Base-by-base conservation (phyloP, 2,329 filamentous ascomycete genomes). In the Arachnomyces sp. region DNA sequence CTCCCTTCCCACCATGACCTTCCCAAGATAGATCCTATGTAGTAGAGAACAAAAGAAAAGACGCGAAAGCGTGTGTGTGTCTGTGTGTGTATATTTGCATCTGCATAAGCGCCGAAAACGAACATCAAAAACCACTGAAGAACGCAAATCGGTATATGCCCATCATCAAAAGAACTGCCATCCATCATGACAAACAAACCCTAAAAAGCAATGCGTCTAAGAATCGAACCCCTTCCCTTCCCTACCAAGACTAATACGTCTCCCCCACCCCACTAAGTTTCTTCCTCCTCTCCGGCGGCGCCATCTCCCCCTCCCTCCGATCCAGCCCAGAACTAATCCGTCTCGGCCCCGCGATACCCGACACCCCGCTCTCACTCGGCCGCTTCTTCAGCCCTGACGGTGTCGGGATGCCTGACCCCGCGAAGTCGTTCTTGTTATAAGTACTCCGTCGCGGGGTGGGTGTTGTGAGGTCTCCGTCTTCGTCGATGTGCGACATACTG, bases 401-500 rank as follows among this genome's bases (percentile, higher is more conserved):
- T 8, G 66, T 65, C 5, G 75, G 71, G 34, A 76, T 70, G 1
- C 66, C 70, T 13, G 67, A 67, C n/a, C 52, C 49, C 20, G 55
- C 53, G 14, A 57, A 47, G 12, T 65, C 59, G 7, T 57, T 28
- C 46, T 61, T 65, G 18, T 67, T 61, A 31, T 67, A 43, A 3
- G 65, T 70, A 37, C 61, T 64, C 70, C 60, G 43, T 65, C 44
- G 46, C 35, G 43, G 45, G 39, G 66, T 64, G 11, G 68, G 73
- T 9, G 72, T 72, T 2, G 62, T 51, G 31, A 65, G 54, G 36
- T 61, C 59, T 41, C 76, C 73, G 30, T 73, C 72, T 28, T 75
- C 73, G 37, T 74, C 65, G 38, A 73, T 70, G 39, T 72, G 66
- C 48, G 72, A 74, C 55, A 80, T 68, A 54, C 74, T 80, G 37